phyloP scores from a whole-genome alignment of 1,139 yeast genomes.

The Lodderomyces orthopsilosis region DNA sequence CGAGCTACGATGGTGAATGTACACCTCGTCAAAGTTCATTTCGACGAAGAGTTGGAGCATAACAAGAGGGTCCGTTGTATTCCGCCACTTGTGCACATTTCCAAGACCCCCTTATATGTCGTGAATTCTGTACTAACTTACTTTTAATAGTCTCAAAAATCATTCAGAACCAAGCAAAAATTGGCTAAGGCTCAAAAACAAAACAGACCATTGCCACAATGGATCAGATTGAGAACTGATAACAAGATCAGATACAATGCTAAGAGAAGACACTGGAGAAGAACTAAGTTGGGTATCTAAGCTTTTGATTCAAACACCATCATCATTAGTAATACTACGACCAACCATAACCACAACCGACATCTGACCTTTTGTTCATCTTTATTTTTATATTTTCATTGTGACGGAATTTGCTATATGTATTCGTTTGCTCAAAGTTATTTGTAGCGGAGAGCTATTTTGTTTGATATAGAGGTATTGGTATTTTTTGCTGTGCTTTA shows the following conservation, averaged over 20 bases:
- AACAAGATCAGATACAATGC: conserved; percentile 99
- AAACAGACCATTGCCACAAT: conserved; percentile 99
- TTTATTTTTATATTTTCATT: conserved; percentile 2
- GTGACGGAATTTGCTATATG: neutral
- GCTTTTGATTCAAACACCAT: conserved; percentile 15
- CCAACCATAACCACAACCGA: neutral
- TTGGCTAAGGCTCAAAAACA: conserved; percentile 99
- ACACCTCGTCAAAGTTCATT: too few relatives aligned
- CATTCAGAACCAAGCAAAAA: conserved; percentile 98
- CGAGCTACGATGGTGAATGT: too few relatives aligned
- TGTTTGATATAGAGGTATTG: neutral
- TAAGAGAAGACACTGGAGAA: conserved; percentile 99
- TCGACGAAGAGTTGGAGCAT: too few relatives aligned
- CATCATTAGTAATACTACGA: conserved; percentile 4
- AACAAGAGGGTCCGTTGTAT: too few relatives aligned
- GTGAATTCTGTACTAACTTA: conserved; percentile 21
- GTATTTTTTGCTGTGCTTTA: neutral
- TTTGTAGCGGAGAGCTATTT: neutral
- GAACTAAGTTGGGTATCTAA: conserved; percentile 98
- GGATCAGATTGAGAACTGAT: conserved; percentile 98
- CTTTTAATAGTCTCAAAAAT: conserved; percentile 76
- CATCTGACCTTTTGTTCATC: conserved; percentile 2
- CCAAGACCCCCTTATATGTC: too few relatives aligned
- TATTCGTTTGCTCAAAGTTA: neutral
- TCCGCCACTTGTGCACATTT: too few relatives aligned